phyloP scores from a whole-genome alignment of 371 early-diverging fungal genomes.

The Mortierella sp. region DNA sequence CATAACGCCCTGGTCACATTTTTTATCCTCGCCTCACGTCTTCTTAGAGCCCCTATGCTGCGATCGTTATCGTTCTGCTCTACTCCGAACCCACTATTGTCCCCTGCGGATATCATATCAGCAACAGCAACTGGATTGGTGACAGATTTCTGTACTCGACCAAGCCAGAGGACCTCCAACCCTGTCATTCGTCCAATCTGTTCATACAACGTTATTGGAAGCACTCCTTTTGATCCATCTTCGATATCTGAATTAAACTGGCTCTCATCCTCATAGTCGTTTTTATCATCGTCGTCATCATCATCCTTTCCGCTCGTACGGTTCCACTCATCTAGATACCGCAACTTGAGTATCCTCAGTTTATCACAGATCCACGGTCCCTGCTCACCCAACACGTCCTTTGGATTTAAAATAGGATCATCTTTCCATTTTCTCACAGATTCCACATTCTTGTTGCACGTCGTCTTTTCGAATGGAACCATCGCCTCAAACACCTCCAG shows the following conservation, averaged over 20 bases:
- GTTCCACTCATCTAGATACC: not conserved
- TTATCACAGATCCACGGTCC: slow-evolving; percentile 6
- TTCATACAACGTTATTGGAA: slow-evolving; percentile 6
- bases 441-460: not conserved
- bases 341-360: slow-evolving; percentile 9
- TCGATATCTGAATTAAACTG: not conserved
- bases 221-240: not conserved
- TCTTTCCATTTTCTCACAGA: not conserved
- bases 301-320: too few relatives aligned
- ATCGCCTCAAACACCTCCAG: slow-evolving; percentile 8
- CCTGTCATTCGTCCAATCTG: slow-evolving; percentile 7
- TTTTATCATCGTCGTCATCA: too few relatives aligned
- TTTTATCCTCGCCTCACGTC: too few relatives aligned
- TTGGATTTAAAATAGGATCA: slow-evolving; percentile 1
- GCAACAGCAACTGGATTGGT: too few relatives aligned
- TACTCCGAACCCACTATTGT: not conserved
- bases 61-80: too few relatives aligned
- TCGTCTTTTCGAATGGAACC: not conserved
- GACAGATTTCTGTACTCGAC: not conserved
- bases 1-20: too few relatives aligned
- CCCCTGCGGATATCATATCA: not conserved
- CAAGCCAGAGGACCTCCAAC: slow-evolving; percentile 13
- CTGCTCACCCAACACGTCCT: not conserved
- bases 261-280: too few relatives aligned
- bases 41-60: too few relatives aligned